phyloP scores from a whole-genome alignment of 805 yeast genomes.

The Saccharomycopsis amapae region DNA sequence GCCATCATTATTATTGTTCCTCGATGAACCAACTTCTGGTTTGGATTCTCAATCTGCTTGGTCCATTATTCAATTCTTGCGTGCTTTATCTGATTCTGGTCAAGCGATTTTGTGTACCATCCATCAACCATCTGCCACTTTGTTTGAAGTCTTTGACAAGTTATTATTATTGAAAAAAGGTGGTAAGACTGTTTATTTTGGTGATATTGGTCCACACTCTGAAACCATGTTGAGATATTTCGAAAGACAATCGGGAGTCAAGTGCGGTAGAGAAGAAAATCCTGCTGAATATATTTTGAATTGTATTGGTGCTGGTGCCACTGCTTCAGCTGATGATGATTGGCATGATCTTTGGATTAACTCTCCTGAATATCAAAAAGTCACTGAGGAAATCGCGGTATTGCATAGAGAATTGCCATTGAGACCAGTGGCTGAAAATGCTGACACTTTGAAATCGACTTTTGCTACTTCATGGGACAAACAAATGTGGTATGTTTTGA shows the following conservation, averaged over 20 bases:
- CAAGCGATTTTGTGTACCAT: conserved; percentile 58
- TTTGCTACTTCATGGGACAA: conserved; percentile 24
- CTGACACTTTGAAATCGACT: conserved; percentile 24
- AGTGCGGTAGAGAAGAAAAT: conserved; percentile 34
- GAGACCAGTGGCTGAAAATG: conserved; percentile 22
- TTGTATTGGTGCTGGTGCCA: conserved; percentile 40
- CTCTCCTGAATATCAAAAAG: conserved; percentile 27
- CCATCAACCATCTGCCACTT: conserved; percentile 59
- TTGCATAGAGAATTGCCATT: conserved; percentile 22
- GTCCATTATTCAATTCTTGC: conserved; percentile 48
- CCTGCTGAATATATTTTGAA: conserved; percentile 41
- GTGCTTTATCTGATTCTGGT: conserved; percentile 43
- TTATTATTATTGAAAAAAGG: conserved; percentile 58
- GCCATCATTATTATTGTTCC: conserved; percentile 43
- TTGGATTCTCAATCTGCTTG: conserved; percentile 53
- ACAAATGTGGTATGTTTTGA: conserved; percentile 31
- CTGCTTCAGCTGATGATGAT: conserved; percentile 33
- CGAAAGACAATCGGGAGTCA: conserved; percentile 37
- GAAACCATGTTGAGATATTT: conserved; percentile 35
- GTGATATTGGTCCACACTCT: conserved; percentile 59
- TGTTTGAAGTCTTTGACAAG: conserved; percentile 54
- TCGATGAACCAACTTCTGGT: conserved; percentile 58
- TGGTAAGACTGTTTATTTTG: conserved; percentile 67
- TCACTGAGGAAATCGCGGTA: conserved; percentile 27
- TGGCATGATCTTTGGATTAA: conserved; percentile 11